Percentiles rank a stretch among this genome's conserved stretches.
Evolutionary conservation across 2,329 filamentous ascomycete species (phyloP).

Genomic region (Zymoseptoria brevis): DNA sequence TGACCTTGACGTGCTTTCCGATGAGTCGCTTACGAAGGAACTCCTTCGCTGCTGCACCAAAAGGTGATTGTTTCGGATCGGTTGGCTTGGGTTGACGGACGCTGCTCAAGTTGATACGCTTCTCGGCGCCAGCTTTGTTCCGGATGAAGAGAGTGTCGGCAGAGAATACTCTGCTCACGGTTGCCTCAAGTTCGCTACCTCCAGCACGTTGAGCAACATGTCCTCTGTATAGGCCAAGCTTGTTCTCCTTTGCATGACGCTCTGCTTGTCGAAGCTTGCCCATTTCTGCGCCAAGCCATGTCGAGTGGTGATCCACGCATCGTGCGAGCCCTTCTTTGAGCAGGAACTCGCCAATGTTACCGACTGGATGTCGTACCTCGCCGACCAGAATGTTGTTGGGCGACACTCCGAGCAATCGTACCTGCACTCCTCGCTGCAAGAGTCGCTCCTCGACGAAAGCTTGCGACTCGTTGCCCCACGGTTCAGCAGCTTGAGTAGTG

Average conservation of each 20-base stretch:
- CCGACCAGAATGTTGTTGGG: conserved; percentile 90
- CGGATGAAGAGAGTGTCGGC: conserved; percentile 84
- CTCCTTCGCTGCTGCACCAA: conserved; percentile 89
- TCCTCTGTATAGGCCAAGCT: conserved; percentile 72
- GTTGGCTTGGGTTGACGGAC: conserved; percentile 84
- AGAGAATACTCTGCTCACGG: conserved; percentile 75
- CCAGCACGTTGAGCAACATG: conserved; percentile 61
- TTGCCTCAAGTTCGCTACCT: conserved; percentile 64
- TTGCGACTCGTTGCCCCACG: conserved; percentile 81
- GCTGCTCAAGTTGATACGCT: conserved; percentile 86
- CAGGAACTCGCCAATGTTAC: conserved; percentile 87
- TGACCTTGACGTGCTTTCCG: conserved; percentile 87
- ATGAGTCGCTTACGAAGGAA: conserved; percentile 90
- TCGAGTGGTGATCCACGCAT: conserved; percentile 94
- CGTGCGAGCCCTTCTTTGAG: conserved; percentile 82
- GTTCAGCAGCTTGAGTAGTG: conserved; percentile 75
- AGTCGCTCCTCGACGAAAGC: conserved; percentile 79
- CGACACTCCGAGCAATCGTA: conserved; percentile 76
- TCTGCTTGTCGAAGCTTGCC: conserved; percentile 75
- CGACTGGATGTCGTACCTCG: conserved; percentile 71
- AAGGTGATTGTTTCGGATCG: conserved; percentile 80
- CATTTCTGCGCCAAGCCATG: conserved; percentile 85
- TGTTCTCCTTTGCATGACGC: conserved; percentile 69
- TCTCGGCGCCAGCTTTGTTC: conserved; percentile 72
- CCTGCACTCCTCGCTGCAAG: conserved; percentile 75